Percentiles rank a stretch among this genome's conserved stretches.
Evolutionary conservation across 495 filamentous ascomycete species (phyloP).

Genomic region (Penicillium cosmopolitanum): DNA sequence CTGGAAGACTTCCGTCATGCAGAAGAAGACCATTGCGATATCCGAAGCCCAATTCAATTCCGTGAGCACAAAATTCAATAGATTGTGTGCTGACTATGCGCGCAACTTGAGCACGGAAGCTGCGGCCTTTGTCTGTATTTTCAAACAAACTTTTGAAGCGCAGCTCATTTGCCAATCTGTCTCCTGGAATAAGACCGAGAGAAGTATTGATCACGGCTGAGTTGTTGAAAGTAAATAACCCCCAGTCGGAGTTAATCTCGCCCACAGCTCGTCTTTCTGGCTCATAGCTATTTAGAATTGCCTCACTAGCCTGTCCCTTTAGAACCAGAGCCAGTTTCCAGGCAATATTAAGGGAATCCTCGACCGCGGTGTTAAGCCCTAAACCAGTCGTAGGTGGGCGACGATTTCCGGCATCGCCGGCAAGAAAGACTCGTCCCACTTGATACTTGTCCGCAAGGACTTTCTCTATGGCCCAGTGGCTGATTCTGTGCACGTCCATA

Average conservation of each 20-base stretch:
- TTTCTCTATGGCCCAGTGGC: constrained; percentile 1
- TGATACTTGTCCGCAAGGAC: constrained; percentile 3
- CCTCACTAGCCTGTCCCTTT: not conserved
- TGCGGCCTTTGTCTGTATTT: not conserved
- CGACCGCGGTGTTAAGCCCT: not conserved
- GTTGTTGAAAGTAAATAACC: not conserved
- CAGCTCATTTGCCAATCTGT: not conserved
- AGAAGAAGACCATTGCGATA: not conserved
- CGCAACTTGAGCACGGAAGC: constrained; percentile 2
- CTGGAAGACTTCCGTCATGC: not conserved
- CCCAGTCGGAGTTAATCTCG: not conserved
- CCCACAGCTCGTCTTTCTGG: constrained; percentile 1
- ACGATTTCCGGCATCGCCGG: not conserved
- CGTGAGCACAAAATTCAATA: constrained; percentile 3
- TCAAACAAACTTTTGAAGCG: not conserved
- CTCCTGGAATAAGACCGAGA: not conserved
- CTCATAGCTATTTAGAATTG: not conserved
- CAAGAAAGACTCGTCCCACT: not conserved
- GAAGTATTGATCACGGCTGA: not conserved
- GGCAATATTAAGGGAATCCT: constrained; percentile 2
- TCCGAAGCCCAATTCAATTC: constrained; percentile 1
- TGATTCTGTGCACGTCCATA: not conserved
- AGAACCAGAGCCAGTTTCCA: not conserved
- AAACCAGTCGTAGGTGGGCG: constrained; percentile 1
- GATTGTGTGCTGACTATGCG: not conserved